Conservation (phyloP, 2,329 filamentous ascomycete genomes). For the Botrytis paeoniae region DNA sequence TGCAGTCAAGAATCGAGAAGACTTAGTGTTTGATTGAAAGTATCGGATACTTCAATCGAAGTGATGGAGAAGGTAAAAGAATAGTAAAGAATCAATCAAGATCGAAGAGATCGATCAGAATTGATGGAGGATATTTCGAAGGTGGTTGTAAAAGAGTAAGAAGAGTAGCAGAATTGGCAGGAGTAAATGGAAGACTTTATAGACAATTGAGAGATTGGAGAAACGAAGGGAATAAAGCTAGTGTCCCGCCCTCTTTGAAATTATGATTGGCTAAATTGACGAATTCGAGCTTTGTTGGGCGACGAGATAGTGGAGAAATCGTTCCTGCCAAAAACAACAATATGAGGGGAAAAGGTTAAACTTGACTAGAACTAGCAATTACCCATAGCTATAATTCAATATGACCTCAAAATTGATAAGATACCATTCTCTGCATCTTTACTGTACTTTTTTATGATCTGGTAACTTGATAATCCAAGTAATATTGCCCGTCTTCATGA, state of each 20-base stretch:
- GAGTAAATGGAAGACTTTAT: not conserved
- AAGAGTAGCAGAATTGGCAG: not conserved
- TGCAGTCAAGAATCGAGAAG: not conserved
- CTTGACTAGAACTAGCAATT: not conserved
- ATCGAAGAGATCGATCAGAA: not conserved
- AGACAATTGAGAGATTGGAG: not conserved
- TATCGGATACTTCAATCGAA: not conserved
- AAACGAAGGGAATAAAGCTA: not conserved
- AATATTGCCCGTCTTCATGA: not conserved
- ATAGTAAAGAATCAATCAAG: not conserved
- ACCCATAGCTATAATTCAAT: not conserved
- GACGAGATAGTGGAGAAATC: not conserved
- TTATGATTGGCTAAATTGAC: not conserved
- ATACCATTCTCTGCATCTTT: no score
- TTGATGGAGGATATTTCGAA: not conserved
- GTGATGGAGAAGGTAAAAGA: not conserved
- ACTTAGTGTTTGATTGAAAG: not conserved
- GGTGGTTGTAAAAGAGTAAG: not conserved
- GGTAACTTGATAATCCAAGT: not conserved
- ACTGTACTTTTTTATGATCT: not conserved
- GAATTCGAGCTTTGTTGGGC: not conserved
- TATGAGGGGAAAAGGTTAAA: not conserved
- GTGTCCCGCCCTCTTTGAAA: not conserved
- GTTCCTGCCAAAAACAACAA: not conserved
- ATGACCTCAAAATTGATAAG: not conserved